These are phyloP conservation scores for Globisporangium solare DNA, from an alignment of 352 stramenopile species.

Conservation along the genomic window DNA sequence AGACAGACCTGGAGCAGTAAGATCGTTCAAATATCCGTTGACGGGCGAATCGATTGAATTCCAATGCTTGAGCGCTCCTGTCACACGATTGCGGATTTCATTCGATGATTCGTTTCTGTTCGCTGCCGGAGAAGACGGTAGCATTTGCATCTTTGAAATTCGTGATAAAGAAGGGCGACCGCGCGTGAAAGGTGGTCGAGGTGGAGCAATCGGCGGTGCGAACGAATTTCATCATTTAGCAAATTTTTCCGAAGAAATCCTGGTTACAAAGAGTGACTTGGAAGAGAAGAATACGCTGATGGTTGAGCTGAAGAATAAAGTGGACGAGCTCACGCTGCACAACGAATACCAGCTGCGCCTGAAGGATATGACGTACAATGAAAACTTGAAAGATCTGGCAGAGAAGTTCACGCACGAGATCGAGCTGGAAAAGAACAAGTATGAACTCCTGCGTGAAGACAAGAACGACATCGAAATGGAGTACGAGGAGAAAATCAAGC, in stretches of 20 bases:
- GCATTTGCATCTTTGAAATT: constrained; percentile 85
- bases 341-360: constrained; percentile 94
- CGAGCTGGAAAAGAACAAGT: constrained; percentile 90
- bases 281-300: constrained; percentile 92
- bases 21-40: constrained; percentile 89
- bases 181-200: constrained; percentile 28
- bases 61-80: constrained; percentile 63
- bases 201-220: constrained; percentile 7
- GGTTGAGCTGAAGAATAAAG: constrained; percentile 92
- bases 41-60: constrained; percentile 88
- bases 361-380: constrained; percentile 94
- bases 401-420: constrained; percentile 93
- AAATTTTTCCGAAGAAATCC: constrained; percentile 70
- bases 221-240: constrained; percentile 16
- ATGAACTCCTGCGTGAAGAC: constrained; percentile 85
- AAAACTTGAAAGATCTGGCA: constrained; percentile 92
- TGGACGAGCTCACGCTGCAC: constrained; percentile 92
- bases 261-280: constrained; percentile 89
- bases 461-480: constrained; percentile 93
- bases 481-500: constrained; percentile 89
- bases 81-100: constrained; percentile 83
- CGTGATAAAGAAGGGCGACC: constrained; percentile 81
- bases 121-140: constrained; percentile 83
- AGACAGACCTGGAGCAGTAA: constrained; percentile 68
- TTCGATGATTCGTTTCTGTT: constrained; percentile 89